These are phyloP conservation scores for Oidiodendron maius DNA, from an alignment of 495 filamentous ascomycete genomes.

Conservation along the genomic window DNA sequence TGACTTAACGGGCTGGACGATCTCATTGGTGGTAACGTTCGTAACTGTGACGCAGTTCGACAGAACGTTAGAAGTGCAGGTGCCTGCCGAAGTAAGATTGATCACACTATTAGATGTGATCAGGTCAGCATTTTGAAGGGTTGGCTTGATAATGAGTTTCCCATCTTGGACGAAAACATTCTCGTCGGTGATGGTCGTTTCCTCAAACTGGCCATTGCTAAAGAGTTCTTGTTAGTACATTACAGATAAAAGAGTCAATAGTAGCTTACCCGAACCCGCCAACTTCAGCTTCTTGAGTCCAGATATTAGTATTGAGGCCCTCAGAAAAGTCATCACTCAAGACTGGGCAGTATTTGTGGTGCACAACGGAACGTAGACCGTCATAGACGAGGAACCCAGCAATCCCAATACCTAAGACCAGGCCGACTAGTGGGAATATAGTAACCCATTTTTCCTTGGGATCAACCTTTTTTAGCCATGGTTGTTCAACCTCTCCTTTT, in stretches of 20 bases:
- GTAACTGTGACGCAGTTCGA: constrained; percentile 54
- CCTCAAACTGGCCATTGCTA: constrained; percentile 78
- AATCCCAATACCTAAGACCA: constrained; percentile 58
- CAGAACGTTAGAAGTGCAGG: constrained; percentile 53
- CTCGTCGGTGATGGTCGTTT: constrained; percentile 61
- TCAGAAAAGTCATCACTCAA: constrained; percentile 62
- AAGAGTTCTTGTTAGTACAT: constrained; percentile 10
- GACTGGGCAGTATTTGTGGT: constrained; percentile 70
- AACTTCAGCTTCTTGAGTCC: constrained; percentile 73
- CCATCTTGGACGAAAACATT: constrained; percentile 70
- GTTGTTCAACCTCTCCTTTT: constrained; percentile 63
- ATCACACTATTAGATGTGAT: constrained; percentile 58
- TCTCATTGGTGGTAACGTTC: constrained; percentile 60
- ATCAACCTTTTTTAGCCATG: constrained; percentile 63
- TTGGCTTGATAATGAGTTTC: constrained; percentile 68
- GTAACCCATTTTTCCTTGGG: constrained; percentile 82
- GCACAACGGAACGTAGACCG: constrained; percentile 59
- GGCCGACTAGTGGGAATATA: constrained; percentile 66
- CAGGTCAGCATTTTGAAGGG: constrained; percentile 59
- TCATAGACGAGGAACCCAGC: constrained; percentile 66
- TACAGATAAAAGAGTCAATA: constrained; percentile 10
- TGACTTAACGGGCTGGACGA: constrained; percentile 74
- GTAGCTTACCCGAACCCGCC: constrained; percentile 72
- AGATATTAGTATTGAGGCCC: constrained; percentile 56
- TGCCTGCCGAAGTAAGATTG: constrained; percentile 57